Evolutionary conservation across 768 basidiomycete species (phyloP), one percentile per base, ranked within the genome.

Genomic region (Baorangia bicolor): DNA sequence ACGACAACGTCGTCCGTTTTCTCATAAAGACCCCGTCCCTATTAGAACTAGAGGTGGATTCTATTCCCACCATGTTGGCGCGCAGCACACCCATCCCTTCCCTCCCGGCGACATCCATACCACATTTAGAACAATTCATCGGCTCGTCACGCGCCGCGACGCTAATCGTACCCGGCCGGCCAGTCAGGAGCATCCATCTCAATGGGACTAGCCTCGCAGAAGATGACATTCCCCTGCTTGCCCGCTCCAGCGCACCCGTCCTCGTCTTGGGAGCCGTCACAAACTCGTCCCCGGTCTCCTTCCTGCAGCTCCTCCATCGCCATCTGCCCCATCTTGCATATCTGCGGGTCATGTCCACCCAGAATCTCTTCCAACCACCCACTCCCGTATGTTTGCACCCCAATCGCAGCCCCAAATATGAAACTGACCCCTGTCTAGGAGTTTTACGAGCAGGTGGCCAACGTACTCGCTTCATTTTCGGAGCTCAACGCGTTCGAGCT

Each of bases 401-500:
- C 12, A 2, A 23, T 40, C 50, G 2, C 30, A 53, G 1, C 1
- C 37, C 2, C 47, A 8, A 20, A 23, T 23, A 5, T n/a, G 0
- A 13, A 5, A 9, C 61, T 64, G 30, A 66, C 55, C 20, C 35
- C 31, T 28, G 30, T 13, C 11, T 64, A 90, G 86, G 75, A 77
- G 20, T 87, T 87, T 65, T 86, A 86, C 63, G 74, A 82, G 44
- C 78, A 85, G 58, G 81, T 87, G 40, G 80, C 86, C 50, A 71
- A 73, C 45, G 74, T 77, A 7, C 76, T 92, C 57, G 75, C 78
- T n/a, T 78, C 78, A 9, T 79, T 91, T 58, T 73, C 81, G n/a
- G 72, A 81, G 51, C 78, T 91, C 34, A 74, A 79, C 58, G 80
- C 81, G 43, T 89, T 89, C 64, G 89, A 90, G 66, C 80, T 91